Evolutionary conservation across 2,329 filamentous ascomycete genomes (phyloP).

Genomic region (Fulvia fulva): DNA sequence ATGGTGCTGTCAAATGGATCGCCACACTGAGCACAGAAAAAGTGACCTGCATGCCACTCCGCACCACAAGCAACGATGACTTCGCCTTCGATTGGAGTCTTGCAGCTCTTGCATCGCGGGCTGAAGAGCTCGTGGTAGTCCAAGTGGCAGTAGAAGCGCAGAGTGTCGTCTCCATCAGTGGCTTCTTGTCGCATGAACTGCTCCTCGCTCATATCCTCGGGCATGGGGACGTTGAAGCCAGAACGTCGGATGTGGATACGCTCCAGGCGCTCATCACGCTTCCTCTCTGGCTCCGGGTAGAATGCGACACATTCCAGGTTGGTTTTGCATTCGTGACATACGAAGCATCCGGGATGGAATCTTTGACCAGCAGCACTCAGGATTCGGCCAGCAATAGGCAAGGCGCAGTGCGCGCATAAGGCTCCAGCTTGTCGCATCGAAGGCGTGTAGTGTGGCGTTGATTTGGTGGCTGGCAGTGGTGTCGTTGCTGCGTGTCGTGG

Average conservation of each 20-base stretch:
- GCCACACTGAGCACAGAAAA: conserved; percentile 98
- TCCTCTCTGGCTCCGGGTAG: conserved; percentile 78
- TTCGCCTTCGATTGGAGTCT: conserved; percentile 92
- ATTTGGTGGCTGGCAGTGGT: conserved; percentile 29
- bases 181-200: conserved; percentile 27
- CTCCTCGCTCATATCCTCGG: conserved; percentile 60
- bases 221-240: conserved; percentile 49
- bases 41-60: conserved; percentile 97
- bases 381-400: conserved; percentile 85
- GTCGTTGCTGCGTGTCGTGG: conserved; percentile 31
- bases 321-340: conserved; percentile 81
- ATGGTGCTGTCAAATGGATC: conserved; percentile 64
- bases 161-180: conserved; percentile 63
- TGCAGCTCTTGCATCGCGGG: conserved; percentile 91
- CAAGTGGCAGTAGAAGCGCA: conserved; percentile 95
- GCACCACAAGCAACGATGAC: conserved; percentile 88
- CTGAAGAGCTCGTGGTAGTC: conserved; percentile 96
- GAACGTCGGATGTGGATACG: conserved; percentile 63
- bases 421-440: conserved; percentile 56
- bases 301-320: conserved; percentile 93
- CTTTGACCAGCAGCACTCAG: conserved; percentile 76
- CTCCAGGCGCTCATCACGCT: conserved; percentile 66
- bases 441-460: conserved; percentile 44
- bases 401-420: conserved; percentile 76
- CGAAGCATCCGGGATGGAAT: conserved; percentile 92